Base-by-base conservation (phyloP, 2,329 filamentous ascomycete genomes). In the Didymella pomorum region DNA sequence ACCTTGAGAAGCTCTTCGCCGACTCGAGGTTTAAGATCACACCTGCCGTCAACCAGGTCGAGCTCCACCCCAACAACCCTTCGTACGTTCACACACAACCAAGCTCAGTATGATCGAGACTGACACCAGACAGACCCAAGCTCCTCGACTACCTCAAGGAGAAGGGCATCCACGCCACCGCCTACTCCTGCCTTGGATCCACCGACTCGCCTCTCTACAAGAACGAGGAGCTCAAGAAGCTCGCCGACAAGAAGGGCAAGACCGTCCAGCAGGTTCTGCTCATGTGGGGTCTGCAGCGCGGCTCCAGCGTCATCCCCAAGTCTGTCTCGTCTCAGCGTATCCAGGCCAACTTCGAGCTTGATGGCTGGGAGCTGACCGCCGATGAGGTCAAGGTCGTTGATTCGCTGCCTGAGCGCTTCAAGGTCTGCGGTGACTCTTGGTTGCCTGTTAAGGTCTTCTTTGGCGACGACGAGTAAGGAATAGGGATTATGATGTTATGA, bases 301-400 rank as follows among this genome's bases (percentile, higher is more conserved):
- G 89, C 58, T 92, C 89, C 82, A 90, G 87, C 65, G 91, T 96
- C 51, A 92, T 96, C 70, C 92, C 92, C 70, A 96, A 96, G 84
- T 90, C 86, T 51, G 89, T 93, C 58, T 93, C 86, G 65, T 84
- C 87, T 66, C 82, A 82, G 52, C 86, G 92, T 41, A 93, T 96
- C 71, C 82, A 90, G 78, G 85, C 81, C 62, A 96, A 96, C 83
- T 91, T 87, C 68, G 85, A 89, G 75, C 82, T 81, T 23, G 86
- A 93, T 76, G 90, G 89, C 52, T 94, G 88, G 87, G 81, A 86
- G 58, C 79, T 96, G 77, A 88, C 85, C 3, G 83, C 84, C 3
- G 90, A 91, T 45, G 92, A 96, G 80, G 76, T 94, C 49, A 82
- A 84, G 68, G 81, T 85, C 77, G 82, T 96, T 48, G 86, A 87